These are phyloP conservation scores for Penicillium canariense DNA, from an alignment of 495 filamentous ascomycete species.

Conservation along the genomic window DNA sequence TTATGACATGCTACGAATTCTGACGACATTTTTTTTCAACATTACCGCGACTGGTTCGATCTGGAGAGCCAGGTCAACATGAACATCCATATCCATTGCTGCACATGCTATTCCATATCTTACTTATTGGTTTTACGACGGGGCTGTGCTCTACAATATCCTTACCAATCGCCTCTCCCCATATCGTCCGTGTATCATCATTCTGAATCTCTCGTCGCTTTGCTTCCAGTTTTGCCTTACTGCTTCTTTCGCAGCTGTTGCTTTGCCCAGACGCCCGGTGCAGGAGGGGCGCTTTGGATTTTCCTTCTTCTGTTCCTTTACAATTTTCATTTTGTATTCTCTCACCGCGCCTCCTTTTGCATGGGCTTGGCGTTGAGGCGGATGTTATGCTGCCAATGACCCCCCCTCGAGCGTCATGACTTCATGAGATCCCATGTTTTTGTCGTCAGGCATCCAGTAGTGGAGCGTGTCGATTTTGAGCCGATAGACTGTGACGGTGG, in stretches of 20 bases:
- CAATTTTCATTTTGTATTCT: background rate
- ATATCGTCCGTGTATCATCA: slow-evolving; percentile 17
- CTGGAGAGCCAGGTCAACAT: background rate
- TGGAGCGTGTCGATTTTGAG: background rate
- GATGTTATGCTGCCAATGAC: background rate
- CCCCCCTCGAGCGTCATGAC: slow-evolving; percentile 1
- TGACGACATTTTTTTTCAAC: slow-evolving; percentile 14
- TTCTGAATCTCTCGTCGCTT: background rate
- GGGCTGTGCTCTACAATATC: background rate
- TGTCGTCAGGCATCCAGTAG: background rate
- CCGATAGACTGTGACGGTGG: background rate
- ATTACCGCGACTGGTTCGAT: background rate
- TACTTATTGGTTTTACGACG: background rate
- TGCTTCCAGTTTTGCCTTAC: background rate
- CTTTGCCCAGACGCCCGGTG: slow-evolving; percentile 7
- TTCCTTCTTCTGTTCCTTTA: slow-evolving; percentile 5
- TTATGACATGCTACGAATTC: slow-evolving; percentile 24
- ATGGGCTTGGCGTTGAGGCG: slow-evolving; percentile 16
- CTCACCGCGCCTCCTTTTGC: slow-evolving; percentile 4
- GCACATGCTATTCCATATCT: slow-evolving; percentile 1
- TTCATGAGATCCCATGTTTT: slow-evolving; percentile 7
- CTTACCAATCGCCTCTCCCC: background rate
- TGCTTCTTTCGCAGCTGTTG: background rate
- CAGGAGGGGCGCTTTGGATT: slow-evolving; percentile 16
- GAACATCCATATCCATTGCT: background rate